phyloP scores from a whole-genome alignment of 371 early-diverging fungal genomes.

The Choanephora cucurbitarum region DNA sequence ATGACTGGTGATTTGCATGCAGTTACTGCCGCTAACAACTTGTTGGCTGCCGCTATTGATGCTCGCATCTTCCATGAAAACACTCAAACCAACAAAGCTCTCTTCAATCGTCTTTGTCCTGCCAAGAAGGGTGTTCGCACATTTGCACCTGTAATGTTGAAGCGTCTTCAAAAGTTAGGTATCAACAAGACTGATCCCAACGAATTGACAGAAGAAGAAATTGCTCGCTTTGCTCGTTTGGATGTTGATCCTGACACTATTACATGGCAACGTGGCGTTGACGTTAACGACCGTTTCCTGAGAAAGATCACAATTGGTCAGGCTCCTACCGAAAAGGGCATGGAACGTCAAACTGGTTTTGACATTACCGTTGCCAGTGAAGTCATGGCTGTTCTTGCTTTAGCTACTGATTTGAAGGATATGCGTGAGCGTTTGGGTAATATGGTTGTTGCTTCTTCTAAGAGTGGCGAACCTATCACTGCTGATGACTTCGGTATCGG shows the following conservation, averaged over 20 bases:
- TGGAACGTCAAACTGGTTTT: constrained; percentile 87
- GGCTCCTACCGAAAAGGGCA: constrained; percentile 84
- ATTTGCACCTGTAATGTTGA: constrained; percentile 86
- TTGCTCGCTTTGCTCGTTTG: constrained; percentile 78
- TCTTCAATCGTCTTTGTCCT: constrained; percentile 90
- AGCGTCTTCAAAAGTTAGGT: constrained; percentile 81
- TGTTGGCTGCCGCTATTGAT: constrained; percentile 96
- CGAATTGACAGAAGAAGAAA: constrained; percentile 80
- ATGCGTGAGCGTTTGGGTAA: constrained; percentile 91
- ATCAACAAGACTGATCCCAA: constrained; percentile 79
- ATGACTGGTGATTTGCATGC: constrained; percentile 98
- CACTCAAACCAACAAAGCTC: constrained; percentile 84
- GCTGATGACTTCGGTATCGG: constrained; percentile 95
- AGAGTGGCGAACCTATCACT: constrained; percentile 83
- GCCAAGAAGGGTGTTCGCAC: constrained; percentile 78
- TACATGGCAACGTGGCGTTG: constrained; percentile 95
- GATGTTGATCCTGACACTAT: constrained; percentile 92
- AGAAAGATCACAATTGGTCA: constrained; percentile 89
- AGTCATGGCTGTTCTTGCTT: constrained; percentile 95
- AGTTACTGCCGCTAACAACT: constrained; percentile 95
- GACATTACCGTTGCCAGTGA: constrained; percentile 98
- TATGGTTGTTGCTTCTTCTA: constrained; percentile 92
- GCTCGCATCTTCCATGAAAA: constrained; percentile 97
- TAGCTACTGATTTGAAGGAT: constrained; percentile 85
- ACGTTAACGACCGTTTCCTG: constrained; percentile 95